Evolutionary conservation across 139 green algal genomes (phyloP), one percentile per base, ranked within the genome.

Genomic region (Micractinium sp.): DNA sequence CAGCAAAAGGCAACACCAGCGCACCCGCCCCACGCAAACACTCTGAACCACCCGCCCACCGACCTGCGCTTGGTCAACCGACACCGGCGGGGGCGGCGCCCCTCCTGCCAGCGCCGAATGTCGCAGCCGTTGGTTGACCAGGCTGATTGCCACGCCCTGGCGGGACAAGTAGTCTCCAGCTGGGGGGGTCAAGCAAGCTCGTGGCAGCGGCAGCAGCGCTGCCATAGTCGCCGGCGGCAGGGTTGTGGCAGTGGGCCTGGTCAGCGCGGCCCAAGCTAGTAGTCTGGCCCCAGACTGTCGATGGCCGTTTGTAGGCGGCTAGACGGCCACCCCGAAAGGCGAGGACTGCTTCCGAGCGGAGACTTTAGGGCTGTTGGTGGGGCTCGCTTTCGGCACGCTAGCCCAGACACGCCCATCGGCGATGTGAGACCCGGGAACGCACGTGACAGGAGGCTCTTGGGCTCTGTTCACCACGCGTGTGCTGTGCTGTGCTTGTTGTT

Each of bases 81-180:
- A 38, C 13, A 87, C 41, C 13, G 83, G 29, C 39, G 83, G 83
- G 16, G 67, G 83, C 38, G 67, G 38, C 22, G 35, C 41, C 31
- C 27, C 78, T 31, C 78, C n/a, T 7, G n/a, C 74, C 41, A 84
- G 41, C 29, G 66, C 83, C 20, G 67, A 74, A 18, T 39, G 83
- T 33, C 67, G 83, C 83, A 87, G 67, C 27, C 83, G 83, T 13
- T 79, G 67, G 71, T 87, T 87, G 66, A 87, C 67, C 14, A 87
- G 67, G 1, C 36, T 69, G 22, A 87, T 66, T 4, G 83, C 83
- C 67, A 87, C 83, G 41, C 83, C 83, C 83, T 87, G 83, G 38
- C 83, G 36, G 27, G 38, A 69, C 29, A 87, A 38, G 29, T 67
- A 87, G 83, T 66, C 83, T 29, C 67, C 83, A 7, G 83, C 83